These are phyloP conservation scores for Trichosanthes cucumerina DNA, from an alignment of 306 rosid species.

Conservation along the genomic window DNA sequence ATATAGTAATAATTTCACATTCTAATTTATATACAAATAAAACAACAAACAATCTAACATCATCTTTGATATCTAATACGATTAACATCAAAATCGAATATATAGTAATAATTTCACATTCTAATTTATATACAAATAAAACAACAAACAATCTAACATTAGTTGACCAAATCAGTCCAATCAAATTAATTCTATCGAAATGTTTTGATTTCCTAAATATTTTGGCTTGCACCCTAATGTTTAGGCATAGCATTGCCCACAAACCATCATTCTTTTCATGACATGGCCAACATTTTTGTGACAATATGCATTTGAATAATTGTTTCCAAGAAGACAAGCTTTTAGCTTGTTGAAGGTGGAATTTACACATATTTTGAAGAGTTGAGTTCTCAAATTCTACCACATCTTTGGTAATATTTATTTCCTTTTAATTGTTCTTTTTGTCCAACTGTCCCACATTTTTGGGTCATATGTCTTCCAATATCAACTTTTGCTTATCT, in stretches of 20 bases:
- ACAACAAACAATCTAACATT: not conserved
- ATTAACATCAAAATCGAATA: no score
- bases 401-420: not conserved
- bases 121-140: no score
- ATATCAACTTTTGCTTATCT: not conserved
- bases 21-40: no score
- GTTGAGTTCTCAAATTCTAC: not conserved
- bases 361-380: not conserved
- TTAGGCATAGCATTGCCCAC: no score
- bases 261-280: not conserved
- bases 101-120: no score
- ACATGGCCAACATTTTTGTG: not conserved
- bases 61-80: no score
- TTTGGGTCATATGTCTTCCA: constrained; percentile 7
- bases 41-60: no score
- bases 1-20: no score
- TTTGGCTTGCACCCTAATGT: not conserved
- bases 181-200: not conserved
- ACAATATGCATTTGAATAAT: not conserved
- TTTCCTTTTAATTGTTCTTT: not conserved
- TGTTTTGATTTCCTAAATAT: not conserved
- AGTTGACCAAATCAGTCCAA: not conserved
- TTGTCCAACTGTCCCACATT: constrained; percentile 1
- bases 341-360: not conserved
- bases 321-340: not conserved